Evolutionary conservation across 1,139 yeast species (phyloP), one percentile per base, ranked within the genome.

Genomic region (Dujonia santamariae): DNA sequence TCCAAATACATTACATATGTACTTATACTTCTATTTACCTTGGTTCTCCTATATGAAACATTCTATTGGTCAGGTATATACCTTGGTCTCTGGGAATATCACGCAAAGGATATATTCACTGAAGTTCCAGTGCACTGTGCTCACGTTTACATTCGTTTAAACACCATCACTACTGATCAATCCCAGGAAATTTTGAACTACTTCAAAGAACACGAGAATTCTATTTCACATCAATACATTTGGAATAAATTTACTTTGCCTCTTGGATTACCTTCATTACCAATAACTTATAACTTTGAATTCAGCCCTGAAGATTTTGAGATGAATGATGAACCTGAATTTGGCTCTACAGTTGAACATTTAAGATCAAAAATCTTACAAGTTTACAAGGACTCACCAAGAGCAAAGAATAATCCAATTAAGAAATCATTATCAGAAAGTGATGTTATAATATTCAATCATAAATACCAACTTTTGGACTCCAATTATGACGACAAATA

Each of bases 81-180:
- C 37, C 48, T 72, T 6, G 60, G 61, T 1, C 40, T 70, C n/a
- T 76, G 82, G 81, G 72, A 72, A 27, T 70, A 70, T 42, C 85
- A 82, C 38, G 84, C 81, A 7, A 73, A 77, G 45, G 85, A 80
- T 38, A 75, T 78, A 15, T 82, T 82, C 51, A 67, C 71, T 9
- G 85, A 82, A 35, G 73, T 78, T 24, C 92, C 92, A 0, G 78
- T 81, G 6, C 90, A 82, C 53, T 84, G 88, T 59, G 88, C 92
- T 1, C 87, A 82, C 53, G 66, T 82, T 1, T 77, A 78, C 43
- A 72, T 80, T 2, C 60, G 76, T 17, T 62, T 81, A 30, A 72
- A 76, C 37, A 14, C 7, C 7, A 15, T 29, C 8, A 7, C 26
- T n/a, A 6, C 13, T 6, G 46, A 51, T 2, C 41, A 49, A 23